Conservation (phyloP, 192 early-diverging fungal genomes). For the Backusella sp. region DNA sequence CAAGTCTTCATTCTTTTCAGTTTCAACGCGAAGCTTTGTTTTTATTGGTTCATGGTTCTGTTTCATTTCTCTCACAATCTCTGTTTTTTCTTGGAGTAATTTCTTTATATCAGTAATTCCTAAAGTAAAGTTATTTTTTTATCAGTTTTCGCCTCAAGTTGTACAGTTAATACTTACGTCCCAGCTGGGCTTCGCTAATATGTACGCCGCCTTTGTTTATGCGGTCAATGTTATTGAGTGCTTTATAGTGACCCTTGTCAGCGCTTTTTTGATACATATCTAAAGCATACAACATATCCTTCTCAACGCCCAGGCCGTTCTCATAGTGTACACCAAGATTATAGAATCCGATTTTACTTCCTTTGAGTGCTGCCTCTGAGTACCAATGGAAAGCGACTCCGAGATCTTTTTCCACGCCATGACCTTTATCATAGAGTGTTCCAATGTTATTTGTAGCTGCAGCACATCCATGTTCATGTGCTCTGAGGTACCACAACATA, state of each 20-base stretch:
- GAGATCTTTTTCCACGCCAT: background rate
- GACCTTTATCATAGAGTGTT: background rate
- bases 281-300: background rate
- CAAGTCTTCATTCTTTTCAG: background rate
- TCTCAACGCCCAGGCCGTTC: background rate
- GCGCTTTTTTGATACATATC: background rate
- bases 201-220: background rate
- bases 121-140: background rate
- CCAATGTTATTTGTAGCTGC: background rate
- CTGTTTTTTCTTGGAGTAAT: background rate
- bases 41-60: background rate
- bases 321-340: background rate
- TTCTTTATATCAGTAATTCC: background rate
- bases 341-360: background rate
- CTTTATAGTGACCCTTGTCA: background rate
- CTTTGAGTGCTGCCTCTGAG: background rate
- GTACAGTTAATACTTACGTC: background rate
- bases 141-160: background rate
- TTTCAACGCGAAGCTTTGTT: background rate
- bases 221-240: background rate
- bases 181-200: background rate
- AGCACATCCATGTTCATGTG: background rate
- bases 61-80: background rate
- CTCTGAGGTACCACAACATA: background rate
- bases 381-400: background rate